A percentile compares a stretch with the other conserved stretches of the same genome.
These are phyloP conservation scores for Ceriops decandra DNA, from an alignment of 345 rosid genomes.

Conservation along the genomic window DNA sequence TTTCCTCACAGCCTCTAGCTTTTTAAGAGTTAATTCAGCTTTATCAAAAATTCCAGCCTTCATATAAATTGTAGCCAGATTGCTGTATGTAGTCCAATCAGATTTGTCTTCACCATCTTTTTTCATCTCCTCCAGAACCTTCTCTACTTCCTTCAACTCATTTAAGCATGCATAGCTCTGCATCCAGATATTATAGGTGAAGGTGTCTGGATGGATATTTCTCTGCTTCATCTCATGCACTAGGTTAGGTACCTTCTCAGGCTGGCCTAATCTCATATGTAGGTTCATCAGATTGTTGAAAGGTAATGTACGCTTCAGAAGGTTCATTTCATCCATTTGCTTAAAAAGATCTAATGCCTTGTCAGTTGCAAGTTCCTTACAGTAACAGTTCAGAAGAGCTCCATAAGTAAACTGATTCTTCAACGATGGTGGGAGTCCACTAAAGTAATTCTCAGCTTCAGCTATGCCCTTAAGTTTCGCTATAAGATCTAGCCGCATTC, in stretches of 20 bases:
- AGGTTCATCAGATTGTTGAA: slow-evolving; percentile 54
- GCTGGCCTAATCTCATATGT: slow-evolving; percentile 49
- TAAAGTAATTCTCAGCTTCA: slow-evolving; percentile 60
- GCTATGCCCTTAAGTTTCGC: slow-evolving; percentile 54
- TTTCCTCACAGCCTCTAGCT: slow-evolving; percentile 48
- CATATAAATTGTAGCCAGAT: slow-evolving; percentile 57
- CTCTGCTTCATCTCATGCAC: slow-evolving; percentile 54
- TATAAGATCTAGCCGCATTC: slow-evolving; percentile 52
- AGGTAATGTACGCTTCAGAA: slow-evolving; percentile 36
- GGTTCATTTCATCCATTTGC: slow-evolving; percentile 45
- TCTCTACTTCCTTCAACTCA: slow-evolving; percentile 49
- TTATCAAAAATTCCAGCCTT: slow-evolving; percentile 58
- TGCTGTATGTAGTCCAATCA: slow-evolving; percentile 50
- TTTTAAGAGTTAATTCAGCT: slow-evolving; percentile 58
- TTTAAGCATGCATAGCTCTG: slow-evolving; percentile 47
- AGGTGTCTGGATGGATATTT: slow-evolving; percentile 26
- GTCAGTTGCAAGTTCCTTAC: slow-evolving; percentile 40
- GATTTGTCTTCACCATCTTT: slow-evolving; percentile 25
- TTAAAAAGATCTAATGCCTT: slow-evolving; percentile 55
- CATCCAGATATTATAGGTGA: slow-evolving; percentile 49
- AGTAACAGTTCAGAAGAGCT: slow-evolving; percentile 61
- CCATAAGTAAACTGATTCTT: slow-evolving; percentile 45
- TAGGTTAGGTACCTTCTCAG: slow-evolving; percentile 47
- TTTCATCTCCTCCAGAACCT: slow-evolving; percentile 44
- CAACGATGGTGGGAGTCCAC: slow-evolving; percentile 29